Evolutionary conservation across 768 basidiomycete species (phyloP).

Genomic region (Amanita inopinata): DNA sequence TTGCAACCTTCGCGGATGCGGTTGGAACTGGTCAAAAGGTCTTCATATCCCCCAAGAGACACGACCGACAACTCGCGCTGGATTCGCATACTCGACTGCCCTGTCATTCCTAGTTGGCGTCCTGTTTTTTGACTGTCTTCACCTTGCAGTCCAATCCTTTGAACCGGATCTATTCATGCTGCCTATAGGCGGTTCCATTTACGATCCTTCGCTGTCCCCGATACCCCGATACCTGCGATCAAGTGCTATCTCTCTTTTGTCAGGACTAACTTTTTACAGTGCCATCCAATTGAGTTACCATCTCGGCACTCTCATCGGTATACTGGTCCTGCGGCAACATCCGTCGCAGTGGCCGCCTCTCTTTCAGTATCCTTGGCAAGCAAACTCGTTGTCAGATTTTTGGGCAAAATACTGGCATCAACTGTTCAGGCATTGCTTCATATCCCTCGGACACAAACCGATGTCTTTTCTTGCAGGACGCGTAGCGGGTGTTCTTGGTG

Average conservation of each 20-base stretch:
- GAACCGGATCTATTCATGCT: slow-evolving; percentile 32
- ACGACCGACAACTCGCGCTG: slow-evolving; percentile 26
- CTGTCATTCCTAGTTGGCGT: slow-evolving; percentile 24
- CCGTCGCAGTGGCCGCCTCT: slow-evolving; percentile 54
- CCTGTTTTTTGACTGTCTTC: slow-evolving; percentile 33
- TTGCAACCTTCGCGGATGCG: slow-evolving; percentile 44
- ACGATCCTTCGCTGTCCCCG: slow-evolving; percentile 26
- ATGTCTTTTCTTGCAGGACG: slow-evolving; percentile 35
- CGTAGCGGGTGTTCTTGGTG: slow-evolving; percentile 40
- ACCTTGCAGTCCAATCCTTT: slow-evolving; percentile 37
- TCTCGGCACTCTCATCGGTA: slow-evolving; percentile 30
- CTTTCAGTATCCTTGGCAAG: slow-evolving; percentile 46
- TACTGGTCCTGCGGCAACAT: slow-evolving; percentile 36
- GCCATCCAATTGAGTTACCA: slow-evolving; percentile 36
- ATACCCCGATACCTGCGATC: slow-evolving; percentile 33
- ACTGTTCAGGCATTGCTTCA: slow-evolving; percentile 47
- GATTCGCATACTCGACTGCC: slow-evolving; percentile 28
- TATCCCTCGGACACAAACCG: slow-evolving; percentile 39
- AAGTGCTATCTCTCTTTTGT: slow-evolving; percentile 29
- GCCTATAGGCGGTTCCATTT: slow-evolving; percentile 31
- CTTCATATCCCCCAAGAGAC: slow-evolving; percentile 32
- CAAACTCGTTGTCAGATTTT: slow-evolving; percentile 50
- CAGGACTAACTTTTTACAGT: slow-evolving; percentile 35
- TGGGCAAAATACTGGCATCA: slow-evolving; percentile 69
- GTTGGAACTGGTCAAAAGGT: slow-evolving; percentile 50